These are phyloP conservation scores for Aspergillus heteromorphus DNA, from an alignment of 495 filamentous ascomycete species.

Conservation along the genomic window DNA sequence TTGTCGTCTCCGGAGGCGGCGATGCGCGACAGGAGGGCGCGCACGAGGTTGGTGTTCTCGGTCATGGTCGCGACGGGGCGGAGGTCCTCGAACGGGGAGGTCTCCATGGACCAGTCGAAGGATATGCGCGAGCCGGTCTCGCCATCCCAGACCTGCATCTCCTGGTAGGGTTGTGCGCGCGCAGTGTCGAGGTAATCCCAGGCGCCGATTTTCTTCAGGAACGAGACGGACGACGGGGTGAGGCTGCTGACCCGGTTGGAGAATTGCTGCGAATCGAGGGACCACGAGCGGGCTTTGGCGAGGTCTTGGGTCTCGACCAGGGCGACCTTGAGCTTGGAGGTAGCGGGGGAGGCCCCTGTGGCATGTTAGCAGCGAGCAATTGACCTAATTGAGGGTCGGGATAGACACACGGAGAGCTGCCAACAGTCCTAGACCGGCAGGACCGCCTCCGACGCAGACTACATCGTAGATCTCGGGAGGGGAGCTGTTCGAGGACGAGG, in stretches of 20 bases:
- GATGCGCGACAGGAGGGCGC: conserved; percentile 65
- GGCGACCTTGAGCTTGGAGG: conserved; percentile 73
- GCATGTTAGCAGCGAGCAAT: conserved; percentile 2
- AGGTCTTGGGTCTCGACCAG: conserved; percentile 89
- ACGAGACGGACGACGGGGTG: conserved; percentile 74
- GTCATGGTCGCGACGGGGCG: conserved; percentile 88
- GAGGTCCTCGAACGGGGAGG: conserved; percentile 40
- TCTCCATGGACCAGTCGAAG: conserved; percentile 67
- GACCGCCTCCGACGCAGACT: conserved; percentile 94
- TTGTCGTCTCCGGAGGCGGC: conserved; percentile 56
- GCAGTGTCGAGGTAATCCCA: conserved; percentile 69
- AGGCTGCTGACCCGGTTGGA: conserved; percentile 94
- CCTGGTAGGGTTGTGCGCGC: conserved; percentile 80
- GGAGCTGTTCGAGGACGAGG: conserved; percentile 13
- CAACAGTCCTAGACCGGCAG: conserved; percentile 83
- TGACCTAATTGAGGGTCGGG: not conserved
- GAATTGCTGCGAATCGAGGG: conserved; percentile 61
- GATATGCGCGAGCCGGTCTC: conserved; percentile 79
- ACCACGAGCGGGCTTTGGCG: conserved; percentile 55
- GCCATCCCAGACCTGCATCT: conserved; percentile 97
- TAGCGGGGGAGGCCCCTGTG: conserved; percentile 61
- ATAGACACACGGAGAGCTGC: conserved; percentile 70
- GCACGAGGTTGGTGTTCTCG: conserved; percentile 85
- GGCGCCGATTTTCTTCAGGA: conserved; percentile 71
- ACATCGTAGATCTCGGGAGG: conserved; percentile 73